phyloP scores from a whole-genome alignment of 768 basidiomycete genomes.

The Leccinellum albellum region DNA sequence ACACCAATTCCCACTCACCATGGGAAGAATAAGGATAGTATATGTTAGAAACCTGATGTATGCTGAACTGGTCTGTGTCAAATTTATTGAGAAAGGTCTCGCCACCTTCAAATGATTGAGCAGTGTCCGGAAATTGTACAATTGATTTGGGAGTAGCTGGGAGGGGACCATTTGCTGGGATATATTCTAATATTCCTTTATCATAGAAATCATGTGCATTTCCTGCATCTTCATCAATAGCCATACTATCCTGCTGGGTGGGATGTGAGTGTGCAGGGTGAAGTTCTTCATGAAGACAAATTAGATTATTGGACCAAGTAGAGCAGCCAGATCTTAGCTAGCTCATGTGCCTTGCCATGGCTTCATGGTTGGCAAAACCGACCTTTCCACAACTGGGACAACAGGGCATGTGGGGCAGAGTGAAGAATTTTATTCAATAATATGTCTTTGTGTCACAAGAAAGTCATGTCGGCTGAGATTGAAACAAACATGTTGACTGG shows the following conservation, averaged over 20 bases:
- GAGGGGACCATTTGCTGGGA: neutral
- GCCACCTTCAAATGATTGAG: neutral
- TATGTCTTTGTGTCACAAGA: too few relatives aligned
- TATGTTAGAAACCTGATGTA: constrained; percentile 15
- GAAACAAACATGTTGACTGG: too few relatives aligned
- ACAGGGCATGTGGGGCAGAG: neutral
- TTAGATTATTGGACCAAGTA: neutral
- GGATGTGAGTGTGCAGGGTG: neutral
- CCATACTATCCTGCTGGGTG: neutral
- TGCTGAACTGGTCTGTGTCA: constrained; percentile 20
- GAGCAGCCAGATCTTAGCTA: neutral
- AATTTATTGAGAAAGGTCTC: constrained; percentile 25
- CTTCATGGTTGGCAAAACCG: neutral
- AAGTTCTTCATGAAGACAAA: neutral
- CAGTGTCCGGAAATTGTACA: neutral
- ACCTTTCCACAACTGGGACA: neutral
- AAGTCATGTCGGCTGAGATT: too few relatives aligned
- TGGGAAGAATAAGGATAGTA: constrained; percentile 33
- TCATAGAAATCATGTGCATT: neutral
- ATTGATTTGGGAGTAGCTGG: neutral
- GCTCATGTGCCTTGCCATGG: neutral
- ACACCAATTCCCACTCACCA: constrained; percentile 33
- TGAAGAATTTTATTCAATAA: too few relatives aligned
- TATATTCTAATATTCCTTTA: neutral
- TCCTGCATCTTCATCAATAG: neutral